Conservation (phyloP, 331 rosid genomes). For the Quercus phellos region DNA sequence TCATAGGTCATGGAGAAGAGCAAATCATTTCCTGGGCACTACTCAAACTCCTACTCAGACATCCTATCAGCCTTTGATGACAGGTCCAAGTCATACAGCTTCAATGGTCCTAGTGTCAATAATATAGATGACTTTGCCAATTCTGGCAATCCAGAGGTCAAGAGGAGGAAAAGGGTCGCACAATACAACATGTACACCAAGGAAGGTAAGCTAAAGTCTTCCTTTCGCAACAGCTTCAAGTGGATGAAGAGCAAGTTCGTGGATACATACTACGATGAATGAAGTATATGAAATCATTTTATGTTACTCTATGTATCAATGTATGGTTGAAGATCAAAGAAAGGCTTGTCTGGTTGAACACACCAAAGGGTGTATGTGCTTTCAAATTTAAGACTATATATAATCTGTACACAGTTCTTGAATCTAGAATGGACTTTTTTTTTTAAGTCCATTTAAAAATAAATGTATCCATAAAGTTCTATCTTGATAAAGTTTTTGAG, state of each 20-base stretch:
- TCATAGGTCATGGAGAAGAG: constrained; percentile 40
- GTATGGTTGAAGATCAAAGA: background rate
- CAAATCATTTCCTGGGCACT: constrained; percentile 43
- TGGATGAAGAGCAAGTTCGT: constrained; percentile 66
- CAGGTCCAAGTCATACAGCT: constrained; percentile 41
- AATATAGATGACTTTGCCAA: constrained; percentile 28
- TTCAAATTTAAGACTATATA: too few species aligned
- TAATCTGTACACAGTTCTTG: too few species aligned
- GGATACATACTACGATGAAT: constrained; percentile 35
- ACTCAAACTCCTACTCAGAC: constrained; percentile 24
- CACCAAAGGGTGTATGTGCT: background rate
- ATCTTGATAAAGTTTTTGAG: too few species aligned
- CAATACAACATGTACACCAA: constrained; percentile 45
- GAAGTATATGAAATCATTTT: background rate
- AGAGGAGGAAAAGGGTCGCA: constrained; percentile 63
- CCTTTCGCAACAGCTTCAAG: constrained; percentile 59
- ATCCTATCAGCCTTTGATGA: constrained; percentile 36
- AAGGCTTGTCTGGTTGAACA: background rate
- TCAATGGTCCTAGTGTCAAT: constrained; percentile 38
- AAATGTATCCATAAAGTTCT: background rate
- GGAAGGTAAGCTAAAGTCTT: constrained; percentile 64
- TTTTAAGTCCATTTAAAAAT: background rate
- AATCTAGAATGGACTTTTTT: too few species aligned
- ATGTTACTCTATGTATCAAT: background rate
- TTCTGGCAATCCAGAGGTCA: constrained; percentile 39